Percentiles rank a stretch among this genome's conserved stretches.
phyloP scores from a whole-genome alignment of 441 rosid genomes.

The Biscutella laevigata region DNA sequence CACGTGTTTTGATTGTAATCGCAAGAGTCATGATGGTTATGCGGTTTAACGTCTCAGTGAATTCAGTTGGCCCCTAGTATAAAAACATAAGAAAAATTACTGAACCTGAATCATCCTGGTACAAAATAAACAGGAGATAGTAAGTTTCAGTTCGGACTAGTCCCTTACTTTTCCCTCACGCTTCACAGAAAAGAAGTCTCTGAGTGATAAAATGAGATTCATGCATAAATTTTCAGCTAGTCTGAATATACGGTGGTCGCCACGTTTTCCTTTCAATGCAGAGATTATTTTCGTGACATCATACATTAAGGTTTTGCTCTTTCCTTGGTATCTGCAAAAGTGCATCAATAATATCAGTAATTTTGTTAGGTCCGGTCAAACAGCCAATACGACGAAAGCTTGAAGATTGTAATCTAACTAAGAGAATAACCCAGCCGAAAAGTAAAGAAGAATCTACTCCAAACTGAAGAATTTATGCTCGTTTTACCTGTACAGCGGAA shows the following conservation, averaged over 20 bases:
- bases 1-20: conserved; percentile 90
- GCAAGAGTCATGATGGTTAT: conserved; percentile 82
- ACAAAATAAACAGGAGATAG: conserved; percentile 11
- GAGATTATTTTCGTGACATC: conserved; percentile 91
- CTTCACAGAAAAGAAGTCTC: conserved; percentile 85
- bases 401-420: neutral
- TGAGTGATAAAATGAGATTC: conserved; percentile 77
- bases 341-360: conserved; percentile 14
- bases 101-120: neutral
- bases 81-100: conserved; percentile 15
- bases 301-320: conserved; percentile 85
- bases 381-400: neutral
- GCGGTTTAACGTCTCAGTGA: conserved; percentile 93
- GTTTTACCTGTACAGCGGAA: conserved; percentile 78
- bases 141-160: neutral
- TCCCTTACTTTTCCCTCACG: conserved; percentile 80
- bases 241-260: conserved; percentile 90
- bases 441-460: too few relatives aligned
- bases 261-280: conserved; percentile 83
- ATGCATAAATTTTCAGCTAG: conserved; percentile 93
- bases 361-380: conserved; percentile 10
- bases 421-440: neutral
- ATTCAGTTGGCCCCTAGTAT: conserved; percentile 90
- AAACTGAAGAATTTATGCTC: too few relatives aligned
- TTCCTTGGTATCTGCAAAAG: conserved; percentile 79